These are phyloP conservation scores for Claviceps maximensis DNA, from an alignment of 2,329 filamentous ascomycete species.

Conservation along the genomic window DNA sequence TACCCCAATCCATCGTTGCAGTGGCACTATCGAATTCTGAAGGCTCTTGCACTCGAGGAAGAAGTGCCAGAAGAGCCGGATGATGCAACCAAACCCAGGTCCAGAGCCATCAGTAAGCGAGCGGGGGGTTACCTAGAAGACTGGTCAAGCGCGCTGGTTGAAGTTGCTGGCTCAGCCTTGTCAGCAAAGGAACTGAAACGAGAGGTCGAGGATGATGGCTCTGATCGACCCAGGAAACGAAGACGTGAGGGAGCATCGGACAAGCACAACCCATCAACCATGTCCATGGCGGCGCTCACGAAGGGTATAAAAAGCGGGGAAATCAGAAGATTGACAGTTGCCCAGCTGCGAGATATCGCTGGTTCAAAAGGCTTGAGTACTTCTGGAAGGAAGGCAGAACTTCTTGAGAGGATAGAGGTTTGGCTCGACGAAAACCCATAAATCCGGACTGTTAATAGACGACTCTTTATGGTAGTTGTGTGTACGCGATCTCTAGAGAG, in stretches of 20 bases:
- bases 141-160: slow-evolving; percentile 58
- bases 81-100: slow-evolving; percentile 75
- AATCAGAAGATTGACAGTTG: slow-evolving; percentile 41
- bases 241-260: slow-evolving; percentile 21
- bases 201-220: slow-evolving; percentile 31
- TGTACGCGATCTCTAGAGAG: neutral
- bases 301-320: slow-evolving; percentile 30
- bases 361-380: slow-evolving; percentile 33
- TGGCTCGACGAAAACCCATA: slow-evolving; percentile 37
- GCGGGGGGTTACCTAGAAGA: slow-evolving; percentile 66
- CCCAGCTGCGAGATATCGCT: slow-evolving; percentile 37
- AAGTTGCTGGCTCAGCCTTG: slow-evolving; percentile 29
- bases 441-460: neutral
- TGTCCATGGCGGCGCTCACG: slow-evolving; percentile 35
- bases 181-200: slow-evolving; percentile 35
- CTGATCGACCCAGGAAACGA: slow-evolving; percentile 33
- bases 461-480: neutral
- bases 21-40: slow-evolving; percentile 94
- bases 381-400: slow-evolving; percentile 38
- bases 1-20: slow-evolving; percentile 90
- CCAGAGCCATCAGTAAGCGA: slow-evolving; percentile 79
- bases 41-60: slow-evolving; percentile 82
- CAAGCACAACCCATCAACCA: slow-evolving; percentile 19
- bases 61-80: slow-evolving; percentile 61
- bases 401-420: slow-evolving; percentile 42